Conservation (phyloP, 148 eudicot species). For the Spergularia bocconei region DNA sequence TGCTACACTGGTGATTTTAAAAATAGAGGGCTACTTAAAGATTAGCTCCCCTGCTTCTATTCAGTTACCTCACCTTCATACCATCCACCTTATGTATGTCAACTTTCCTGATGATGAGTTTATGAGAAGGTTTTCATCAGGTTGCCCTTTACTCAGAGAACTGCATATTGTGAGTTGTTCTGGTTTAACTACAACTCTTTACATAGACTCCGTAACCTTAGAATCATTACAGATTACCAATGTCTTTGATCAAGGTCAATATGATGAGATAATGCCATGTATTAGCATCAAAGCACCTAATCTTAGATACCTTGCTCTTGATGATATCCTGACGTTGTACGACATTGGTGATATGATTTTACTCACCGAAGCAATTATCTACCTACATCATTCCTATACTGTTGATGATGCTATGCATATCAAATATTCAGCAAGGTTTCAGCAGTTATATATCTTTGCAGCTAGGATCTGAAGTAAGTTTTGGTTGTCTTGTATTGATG, state of each 20-base stretch:
- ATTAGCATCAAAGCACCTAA: neutral
- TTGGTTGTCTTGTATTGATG: neutral
- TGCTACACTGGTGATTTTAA: constrained; percentile 5
- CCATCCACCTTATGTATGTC: neutral
- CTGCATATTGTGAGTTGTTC: neutral
- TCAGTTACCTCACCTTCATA: constrained; percentile 11
- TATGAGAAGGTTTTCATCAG: constrained; percentile 1
- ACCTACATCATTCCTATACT: neutral
- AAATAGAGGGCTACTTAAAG: neutral
- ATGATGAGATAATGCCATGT: neutral
- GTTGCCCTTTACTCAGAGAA: constrained; percentile 16
- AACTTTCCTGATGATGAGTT: constrained; percentile 14
- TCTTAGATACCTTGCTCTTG: constrained; percentile 3
- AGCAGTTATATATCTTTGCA: neutral
- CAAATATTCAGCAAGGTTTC: neutral
- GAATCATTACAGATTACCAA: too few relatives aligned
- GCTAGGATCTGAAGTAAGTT: neutral
- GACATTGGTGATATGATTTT: neutral
- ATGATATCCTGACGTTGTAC: neutral
- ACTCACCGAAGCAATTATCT: neutral
- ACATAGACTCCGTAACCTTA: neutral
- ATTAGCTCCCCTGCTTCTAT: neutral
- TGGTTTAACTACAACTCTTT: neutral
- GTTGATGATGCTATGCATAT: neutral
- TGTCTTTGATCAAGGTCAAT: too few relatives aligned